Evolutionary conservation across 139 green algal genomes (phyloP).

Genomic region (Nannochloris sp.): DNA sequence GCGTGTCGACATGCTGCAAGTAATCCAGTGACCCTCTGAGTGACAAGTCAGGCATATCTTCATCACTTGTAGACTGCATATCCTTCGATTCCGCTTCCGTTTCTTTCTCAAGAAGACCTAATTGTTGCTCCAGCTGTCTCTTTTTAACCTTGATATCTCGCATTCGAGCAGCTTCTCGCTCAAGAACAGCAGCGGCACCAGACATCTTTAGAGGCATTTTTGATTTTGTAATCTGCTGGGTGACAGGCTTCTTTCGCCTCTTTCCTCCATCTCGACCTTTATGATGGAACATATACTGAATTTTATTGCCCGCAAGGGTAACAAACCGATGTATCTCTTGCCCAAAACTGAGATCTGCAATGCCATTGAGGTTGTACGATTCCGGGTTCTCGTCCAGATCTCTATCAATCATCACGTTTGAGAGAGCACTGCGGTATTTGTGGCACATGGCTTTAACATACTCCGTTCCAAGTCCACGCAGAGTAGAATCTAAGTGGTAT

Average conservation of each 20-base stretch:
- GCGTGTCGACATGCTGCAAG: not conserved
- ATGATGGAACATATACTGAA: not conserved
- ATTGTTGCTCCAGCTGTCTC: not conserved
- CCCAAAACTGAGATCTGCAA: constrained; percentile 20
- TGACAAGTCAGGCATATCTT: constrained; percentile 1
- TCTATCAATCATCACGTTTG: constrained; percentile 3
- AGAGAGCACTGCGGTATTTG: constrained; percentile 13
- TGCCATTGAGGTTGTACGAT: constrained; percentile 3
- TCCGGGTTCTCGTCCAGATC: not conserved
- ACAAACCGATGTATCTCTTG: not conserved
- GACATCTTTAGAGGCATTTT: not conserved
- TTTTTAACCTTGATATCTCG: not conserved
- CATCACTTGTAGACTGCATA: not conserved
- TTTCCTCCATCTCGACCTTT: not conserved
- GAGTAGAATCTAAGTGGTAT: constrained; percentile 16
- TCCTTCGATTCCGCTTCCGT: not conserved
- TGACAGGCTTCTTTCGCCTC: not conserved
- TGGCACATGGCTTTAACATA: constrained; percentile 7
- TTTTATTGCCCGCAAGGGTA: not conserved
- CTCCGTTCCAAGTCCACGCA: constrained; percentile 18
- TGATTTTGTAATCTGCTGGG: not conserved
- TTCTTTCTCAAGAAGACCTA: not conserved
- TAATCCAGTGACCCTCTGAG: not conserved
- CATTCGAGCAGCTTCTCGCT: not conserved
- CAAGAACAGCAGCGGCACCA: not conserved